Evolutionary conservation across 345 rosid genomes (phyloP), one percentile per base, ranked within the genome.

Genomic region (Lepidium aucheri): DNA sequence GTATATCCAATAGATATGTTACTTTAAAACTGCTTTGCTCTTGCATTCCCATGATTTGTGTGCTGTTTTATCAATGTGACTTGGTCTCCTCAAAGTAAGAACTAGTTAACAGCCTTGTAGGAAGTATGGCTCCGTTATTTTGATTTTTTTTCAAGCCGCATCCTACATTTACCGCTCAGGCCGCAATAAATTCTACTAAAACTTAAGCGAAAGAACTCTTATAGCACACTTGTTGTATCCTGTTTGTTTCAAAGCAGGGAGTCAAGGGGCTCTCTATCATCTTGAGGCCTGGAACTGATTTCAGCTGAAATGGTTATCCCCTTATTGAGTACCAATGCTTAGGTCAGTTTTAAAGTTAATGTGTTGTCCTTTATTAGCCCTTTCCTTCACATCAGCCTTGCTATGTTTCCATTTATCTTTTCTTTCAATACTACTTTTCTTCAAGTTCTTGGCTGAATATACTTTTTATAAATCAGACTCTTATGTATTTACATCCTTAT

Each of bases 231-330:
- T 89, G 82, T 87, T 91, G 86, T 92, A 79, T 84, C 82, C 77
- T 87, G 83, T 87, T 72, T 92, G 88, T 93, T 83, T 83, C 82
- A 74, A 79, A 89, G 96, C 98, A 92, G 97, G 96, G 85, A 60
- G 78, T 80, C 85, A 73, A 83, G 98, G 80, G 91, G 89, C 91
- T 92, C 97, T 87, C 65, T 57, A 77, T 84, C 90, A 81, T 85
- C 85, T 79, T 80, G 83, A 87, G 90, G 86, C 90, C 98, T 90
- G 97, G 93, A 84, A 86, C 88, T 90, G 90, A 86, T 85, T 92
- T 84, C 85, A 77, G 96, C 89, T 81, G 88, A 86, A 82, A 77
- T 74, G 95, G 84, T 91, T 82, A 80, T 79, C 94, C 77, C 81
- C 74, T 79, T 86, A 86, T 83, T 78, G 77, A 82, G 64, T 81